Base-by-base conservation (phyloP, 176 grass and related monocot genomes). In the Carex parvula region DNA sequence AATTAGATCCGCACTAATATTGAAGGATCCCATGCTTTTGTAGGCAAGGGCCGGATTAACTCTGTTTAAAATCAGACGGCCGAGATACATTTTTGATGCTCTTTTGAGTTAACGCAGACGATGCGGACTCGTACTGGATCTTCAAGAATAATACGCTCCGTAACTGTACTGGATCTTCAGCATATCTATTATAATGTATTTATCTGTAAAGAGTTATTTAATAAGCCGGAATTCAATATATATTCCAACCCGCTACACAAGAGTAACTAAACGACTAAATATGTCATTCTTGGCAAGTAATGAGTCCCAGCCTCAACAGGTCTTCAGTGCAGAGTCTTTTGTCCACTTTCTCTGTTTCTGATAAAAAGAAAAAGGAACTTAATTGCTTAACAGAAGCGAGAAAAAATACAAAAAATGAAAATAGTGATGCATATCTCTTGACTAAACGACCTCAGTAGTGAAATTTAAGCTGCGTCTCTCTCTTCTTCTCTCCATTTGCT, bases 391-490 rank as follows among this genome's bases (percentile, higher is more conserved):
- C 70, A 75, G 44, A 42, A 39, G 60, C 30, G n/a, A 81, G 60
- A 81, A 41, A 41, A 53, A 41, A 42, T 62, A 46, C 57, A 81
- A 64, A 79, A 24, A 81, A 18, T 21, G 55, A 63, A 61, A 62
- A 39, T 61, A 1, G 16, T 9, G 79, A 81, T 81, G 57, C 15
- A 81, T n/a, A 42, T 62, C 32, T 41, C 55, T 62, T 32, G 58
- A 81, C 80, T 6, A 39, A 39, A 39, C 66, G 68, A 67, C 37
- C 41, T 81, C 35, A 39, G 79, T 3, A 44, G 79, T 81, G 17
- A 20, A 81, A 1, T 41, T 62, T 18, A 81, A 61, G 58, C 55
- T 6, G 24, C 30, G 29, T 60, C 52, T 79, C 78, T 60, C 17
- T n/a, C 18, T 17, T 56, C 29, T 15, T 11, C 18, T 64, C 39